Base-by-base conservation (phyloP, 371 early-diverging fungal species). In the Rhizopus stolonifer region DNA sequence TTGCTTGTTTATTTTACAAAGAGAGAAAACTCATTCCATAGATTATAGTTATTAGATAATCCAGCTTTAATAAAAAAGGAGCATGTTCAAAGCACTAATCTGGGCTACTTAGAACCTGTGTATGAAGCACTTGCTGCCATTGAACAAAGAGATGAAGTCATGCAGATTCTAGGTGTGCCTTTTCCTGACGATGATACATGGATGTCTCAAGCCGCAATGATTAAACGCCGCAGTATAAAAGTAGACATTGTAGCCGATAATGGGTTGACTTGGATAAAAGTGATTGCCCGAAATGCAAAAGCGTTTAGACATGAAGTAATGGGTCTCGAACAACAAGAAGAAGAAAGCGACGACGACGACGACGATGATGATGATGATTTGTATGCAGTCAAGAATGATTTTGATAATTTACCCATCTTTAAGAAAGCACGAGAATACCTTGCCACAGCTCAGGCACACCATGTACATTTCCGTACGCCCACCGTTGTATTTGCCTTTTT, bases 401-500 rank as follows among this genome's bases (percentile, higher is more conserved):
- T 70, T 50, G 70, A 73, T 29, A 65, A 64, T 15, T 61, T 77
- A 34, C 67, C 78, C 0, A 70, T 84, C 2, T 71, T 82, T 46
- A 69, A 67, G 43, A 82, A 82, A 42, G 82, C 83, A 8, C 52
- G 61, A 9, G 60, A 56, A 0, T 67, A 79, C 40, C 26, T 81
- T 11, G 45, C 25, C 1, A 69, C 78, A 8, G 83, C 83, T 0
- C 23, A 64, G n/a, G 72, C 75, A 6, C 72, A 82, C 46, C 74
- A 65, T 14, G 60, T 79, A 18, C 83, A 82, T 48, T 85, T 70
- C 52, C 55, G 56, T 15, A 57, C 62, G 17, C 85, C 85, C 0
- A 45, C 51, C 15, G 78, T 85, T 13, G 79, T 81, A 2, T 78
- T 81, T 70, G 77, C 71, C 13, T 85, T 85, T 51, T 69, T 75